These are phyloP conservation scores for Epichloe scottii DNA, from an alignment of 2,329 filamentous ascomycete species.

Conservation along the genomic window DNA sequence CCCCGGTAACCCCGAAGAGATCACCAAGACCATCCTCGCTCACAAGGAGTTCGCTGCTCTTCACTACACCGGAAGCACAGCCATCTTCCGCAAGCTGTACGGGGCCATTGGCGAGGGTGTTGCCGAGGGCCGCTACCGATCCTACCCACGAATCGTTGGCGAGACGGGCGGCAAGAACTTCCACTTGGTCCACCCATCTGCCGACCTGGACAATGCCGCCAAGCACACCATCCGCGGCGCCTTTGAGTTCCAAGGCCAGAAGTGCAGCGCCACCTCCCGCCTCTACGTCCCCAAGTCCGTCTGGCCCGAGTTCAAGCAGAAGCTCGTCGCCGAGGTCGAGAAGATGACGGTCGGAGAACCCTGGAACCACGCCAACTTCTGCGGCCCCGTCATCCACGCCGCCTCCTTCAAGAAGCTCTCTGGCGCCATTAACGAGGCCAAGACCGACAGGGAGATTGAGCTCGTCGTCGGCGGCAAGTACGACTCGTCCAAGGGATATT, in stretches of 20 bases:
- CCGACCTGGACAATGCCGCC: slow-evolving; percentile 66
- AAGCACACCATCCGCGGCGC: slow-evolving; percentile 75
- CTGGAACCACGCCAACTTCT: slow-evolving; percentile 61
- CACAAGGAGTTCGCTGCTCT: slow-evolving; percentile 80
- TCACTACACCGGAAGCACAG: slow-evolving; percentile 88
- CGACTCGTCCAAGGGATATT: slow-evolving; percentile 69
- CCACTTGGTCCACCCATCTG: slow-evolving; percentile 67
- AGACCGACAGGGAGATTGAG: slow-evolving; percentile 58
- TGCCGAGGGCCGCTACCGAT: slow-evolving; percentile 66
- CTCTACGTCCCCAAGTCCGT: slow-evolving; percentile 65
- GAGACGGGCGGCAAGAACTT: slow-evolving; percentile 94
- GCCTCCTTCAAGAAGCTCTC: slow-evolving; percentile 70
- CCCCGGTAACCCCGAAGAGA: slow-evolving; percentile 72
- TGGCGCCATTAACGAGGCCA: slow-evolving; percentile 67
- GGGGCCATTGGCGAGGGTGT: slow-evolving; percentile 74
- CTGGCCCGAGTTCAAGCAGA: slow-evolving; percentile 58
- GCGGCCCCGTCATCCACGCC: slow-evolving; percentile 77
- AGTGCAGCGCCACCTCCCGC: slow-evolving; percentile 76
- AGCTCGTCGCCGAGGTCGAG: slow-evolving; percentile 54
- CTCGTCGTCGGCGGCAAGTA: slow-evolving; percentile 65
- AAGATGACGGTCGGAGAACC: slow-evolving; percentile 61
- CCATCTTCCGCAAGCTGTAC: slow-evolving; percentile 80
- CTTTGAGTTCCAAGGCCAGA: slow-evolving; percentile 86
- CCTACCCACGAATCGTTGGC: slow-evolving; percentile 80
- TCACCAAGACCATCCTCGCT: slow-evolving; percentile 64